phyloP scores from a whole-genome alignment of 139 green algal genomes.

The Chloropicon primus region DNA sequence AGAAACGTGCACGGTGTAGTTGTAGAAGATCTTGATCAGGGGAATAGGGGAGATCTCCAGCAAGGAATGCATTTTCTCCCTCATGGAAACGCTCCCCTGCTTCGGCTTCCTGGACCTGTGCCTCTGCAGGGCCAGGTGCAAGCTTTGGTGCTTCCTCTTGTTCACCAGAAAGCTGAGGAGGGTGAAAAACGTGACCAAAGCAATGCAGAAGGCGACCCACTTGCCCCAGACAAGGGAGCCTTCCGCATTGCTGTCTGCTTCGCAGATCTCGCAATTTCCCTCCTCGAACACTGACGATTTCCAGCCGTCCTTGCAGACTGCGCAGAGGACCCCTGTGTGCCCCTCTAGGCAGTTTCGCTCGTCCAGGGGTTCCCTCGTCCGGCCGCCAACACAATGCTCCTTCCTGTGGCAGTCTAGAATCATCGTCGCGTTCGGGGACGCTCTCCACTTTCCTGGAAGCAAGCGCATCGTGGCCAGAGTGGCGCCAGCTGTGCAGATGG shows the following conservation, averaged over 20 bases:
- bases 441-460: background rate
- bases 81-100: background rate
- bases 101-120: background rate
- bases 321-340: background rate
- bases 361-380: background rate
- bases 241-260: background rate
- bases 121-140: background rate
- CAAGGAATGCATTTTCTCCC: background rate
- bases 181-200: background rate
- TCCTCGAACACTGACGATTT: background rate
- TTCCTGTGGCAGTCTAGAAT: background rate
- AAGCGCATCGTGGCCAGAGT: background rate
- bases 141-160: background rate
- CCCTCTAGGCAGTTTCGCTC: background rate
- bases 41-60: background rate
- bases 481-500: background rate
- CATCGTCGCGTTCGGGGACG: background rate
- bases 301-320: background rate
- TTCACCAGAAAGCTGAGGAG: background rate
- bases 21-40: background rate
- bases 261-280: background rate
- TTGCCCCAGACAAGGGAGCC: background rate
- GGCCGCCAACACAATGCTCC: background rate
- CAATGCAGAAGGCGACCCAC: background rate
- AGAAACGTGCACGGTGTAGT: background rate